Base-by-base conservation (phyloP, 129 eudicot species). In the Flaveria linearis region DNA sequence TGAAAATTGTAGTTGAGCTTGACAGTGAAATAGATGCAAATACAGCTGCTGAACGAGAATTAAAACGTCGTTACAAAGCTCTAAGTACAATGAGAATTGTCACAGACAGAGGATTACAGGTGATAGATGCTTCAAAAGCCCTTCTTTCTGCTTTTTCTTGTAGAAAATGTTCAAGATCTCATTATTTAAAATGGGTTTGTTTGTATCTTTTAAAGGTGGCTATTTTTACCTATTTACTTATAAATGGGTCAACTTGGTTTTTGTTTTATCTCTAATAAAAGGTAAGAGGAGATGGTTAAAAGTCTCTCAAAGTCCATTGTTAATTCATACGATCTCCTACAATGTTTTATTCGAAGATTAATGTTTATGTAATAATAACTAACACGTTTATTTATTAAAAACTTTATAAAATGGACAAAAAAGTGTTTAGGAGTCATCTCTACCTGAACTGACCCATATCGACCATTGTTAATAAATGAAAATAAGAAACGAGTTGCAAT, bases 21-120 rank as follows among this genome's bases (percentile, higher is more conserved):
- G 99, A 91, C 78, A 89, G 77, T 56, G 97, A 95, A 30, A 91
- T 91, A 84, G 88, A 88, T 82, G 99, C 99, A 30, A 87, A 91
- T 68, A 82, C 69, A 71, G 93, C 96, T 20, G 76, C 89, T 62
- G 94, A 95, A 74, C 84, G 88, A 82, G 99, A 95, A 83, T 49
- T 95, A 70, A 84, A 58, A 72, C 94, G 93, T 12, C 97, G 97
- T 63, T 90, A 87, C 78, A 95, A 95, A 81, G 73, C 90, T 69
- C 82, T 95, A 52, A 88, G 99, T 79, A 57, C 63, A 36, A 79
- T 95, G 78, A 86, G 86, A 74, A 91, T 95, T 16, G 96, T 91
- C 57, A 81, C 85, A 78, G 81, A 91, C 50, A 84, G 99, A 87
- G 97, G 96, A 64, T 89, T 95, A 62, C 86, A 95, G 99, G 99